A percentile compares a stretch with the other conserved stretches of the same genome.
Conservation (phyloP, 2,329 filamentous ascomycete species). For the Scedosporium apiospermum region DNA sequence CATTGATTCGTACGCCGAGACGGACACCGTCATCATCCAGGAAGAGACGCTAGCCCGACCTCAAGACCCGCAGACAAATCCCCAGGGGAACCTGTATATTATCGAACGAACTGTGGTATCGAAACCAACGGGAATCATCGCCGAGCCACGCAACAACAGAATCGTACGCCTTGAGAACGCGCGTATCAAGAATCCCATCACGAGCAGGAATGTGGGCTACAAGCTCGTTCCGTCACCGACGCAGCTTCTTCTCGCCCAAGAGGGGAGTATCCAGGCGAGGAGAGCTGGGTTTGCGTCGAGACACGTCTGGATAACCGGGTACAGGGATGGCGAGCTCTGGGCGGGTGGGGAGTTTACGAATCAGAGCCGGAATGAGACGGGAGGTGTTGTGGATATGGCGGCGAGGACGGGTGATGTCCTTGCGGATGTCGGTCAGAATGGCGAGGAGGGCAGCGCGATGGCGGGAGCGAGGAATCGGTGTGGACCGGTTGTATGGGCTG, state of each 20-base stretch:
- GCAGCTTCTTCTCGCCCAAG: slow-evolving; percentile 36
- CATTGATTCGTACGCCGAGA: slow-evolving; percentile 38
- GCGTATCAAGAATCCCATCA: slow-evolving; percentile 33
- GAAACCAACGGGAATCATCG: slow-evolving; percentile 37
- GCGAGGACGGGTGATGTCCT: slow-evolving; percentile 19
- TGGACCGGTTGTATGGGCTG: slow-evolving; percentile 33
- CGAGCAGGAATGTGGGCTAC: slow-evolving; percentile 39
- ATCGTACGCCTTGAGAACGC: slow-evolving; percentile 39
- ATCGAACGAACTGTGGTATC: slow-evolving; percentile 38
- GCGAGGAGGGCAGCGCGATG: slow-evolving; percentile 3
- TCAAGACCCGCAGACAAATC: slow-evolving; percentile 44
- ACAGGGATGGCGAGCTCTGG: slow-evolving; percentile 39
- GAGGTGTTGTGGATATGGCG: slow-evolving; percentile 37
- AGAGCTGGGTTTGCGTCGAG: slow-evolving; percentile 36
- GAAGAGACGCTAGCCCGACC: slow-evolving; percentile 26
- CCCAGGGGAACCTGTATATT: slow-evolving; percentile 51
- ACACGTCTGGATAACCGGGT: slow-evolving; percentile 38
- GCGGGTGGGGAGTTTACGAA: slow-evolving; percentile 43
- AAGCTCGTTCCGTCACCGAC: slow-evolving; percentile 35
- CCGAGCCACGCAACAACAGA: slow-evolving; percentile 42
- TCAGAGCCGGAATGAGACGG: slow-evolving; percentile 31
- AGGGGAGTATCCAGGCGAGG: slow-evolving; percentile 29
- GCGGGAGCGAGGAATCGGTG: slow-evolving; percentile 14
- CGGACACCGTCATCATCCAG: slow-evolving; percentile 37
- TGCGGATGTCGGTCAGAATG: slow-evolving; percentile 9